Percentiles rank a stretch among this genome's conserved stretches.
Evolutionary conservation across 805 yeast genomes (phyloP).

Genomic region (Starmerella asiatica): DNA sequence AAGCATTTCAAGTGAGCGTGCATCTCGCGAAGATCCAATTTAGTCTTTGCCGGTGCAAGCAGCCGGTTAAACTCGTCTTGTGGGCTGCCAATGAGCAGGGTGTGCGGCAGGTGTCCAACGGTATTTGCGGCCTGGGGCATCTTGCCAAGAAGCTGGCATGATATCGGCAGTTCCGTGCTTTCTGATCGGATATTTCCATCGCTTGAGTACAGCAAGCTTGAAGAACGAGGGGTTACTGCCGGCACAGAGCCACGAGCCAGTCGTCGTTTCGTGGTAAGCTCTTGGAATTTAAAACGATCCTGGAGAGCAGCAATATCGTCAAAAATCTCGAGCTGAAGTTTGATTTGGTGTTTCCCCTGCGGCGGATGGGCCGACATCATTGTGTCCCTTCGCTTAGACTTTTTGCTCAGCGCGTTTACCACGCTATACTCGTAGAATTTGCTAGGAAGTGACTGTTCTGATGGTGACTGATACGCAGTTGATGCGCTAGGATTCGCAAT

Average conservation of each 20-base stretch:
- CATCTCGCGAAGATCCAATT: background rate
- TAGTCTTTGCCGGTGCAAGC: background rate
- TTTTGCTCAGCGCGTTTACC: too few species aligned
- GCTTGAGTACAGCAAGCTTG: background rate
- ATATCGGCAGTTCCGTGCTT: background rate
- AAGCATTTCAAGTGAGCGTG: background rate
- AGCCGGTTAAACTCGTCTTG: constrained; percentile 3
- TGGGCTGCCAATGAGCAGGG: constrained; percentile 1
- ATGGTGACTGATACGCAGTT: too few species aligned
- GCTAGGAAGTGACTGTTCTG: too few species aligned
- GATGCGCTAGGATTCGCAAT: background rate
- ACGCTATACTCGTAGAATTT: too few species aligned
- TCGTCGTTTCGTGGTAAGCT: background rate
- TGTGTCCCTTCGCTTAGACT: background rate
- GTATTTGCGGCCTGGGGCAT: background rate
- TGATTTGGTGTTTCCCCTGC: background rate
- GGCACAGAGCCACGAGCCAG: background rate
- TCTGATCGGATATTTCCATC: background rate
- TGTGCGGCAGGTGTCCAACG: background rate
- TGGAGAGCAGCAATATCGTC: constrained; percentile 8
- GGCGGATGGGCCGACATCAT: background rate
- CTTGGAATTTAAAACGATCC: background rate
- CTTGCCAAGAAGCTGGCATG: too few species aligned
- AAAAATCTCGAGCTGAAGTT: constrained; percentile 4
- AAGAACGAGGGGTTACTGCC: background rate